These are phyloP conservation scores for Fraxinus greggii DNA, from an alignment of 305 asterid species.

Conservation along the genomic window DNA sequence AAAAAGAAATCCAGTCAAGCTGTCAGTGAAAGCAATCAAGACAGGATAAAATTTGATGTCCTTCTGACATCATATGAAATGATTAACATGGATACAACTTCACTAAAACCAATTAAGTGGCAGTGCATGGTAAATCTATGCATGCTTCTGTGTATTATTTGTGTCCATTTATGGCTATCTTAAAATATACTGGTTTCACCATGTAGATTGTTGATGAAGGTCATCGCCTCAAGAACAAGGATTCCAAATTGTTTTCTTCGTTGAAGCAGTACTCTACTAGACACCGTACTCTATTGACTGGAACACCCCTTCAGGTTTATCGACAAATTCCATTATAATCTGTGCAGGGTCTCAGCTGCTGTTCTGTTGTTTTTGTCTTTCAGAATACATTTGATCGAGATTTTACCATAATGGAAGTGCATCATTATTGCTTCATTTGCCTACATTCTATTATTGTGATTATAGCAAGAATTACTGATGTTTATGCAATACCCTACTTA, in stretches of 20 bases:
- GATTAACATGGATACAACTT: constrained; percentile 78
- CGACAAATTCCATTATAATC: not conserved
- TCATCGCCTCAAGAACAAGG: constrained; percentile 93
- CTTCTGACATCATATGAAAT: constrained; percentile 95
- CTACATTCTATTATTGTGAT: not conserved
- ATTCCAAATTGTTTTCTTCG: constrained; percentile 76
- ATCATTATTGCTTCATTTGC: not conserved
- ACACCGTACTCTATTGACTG: constrained; percentile 92
- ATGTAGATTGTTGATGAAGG: constrained; percentile 97
- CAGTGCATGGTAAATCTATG: constrained; percentile 78
- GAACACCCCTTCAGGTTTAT: constrained; percentile 94
- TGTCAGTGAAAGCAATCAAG: constrained; percentile 73
- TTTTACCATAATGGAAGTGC: not conserved
- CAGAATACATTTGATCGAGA: constrained; percentile 9
- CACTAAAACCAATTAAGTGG: constrained; percentile 87
- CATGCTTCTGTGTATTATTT: constrained; percentile 12
- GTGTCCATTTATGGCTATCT: not conserved
- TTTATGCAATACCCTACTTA: constrained; percentile 3
- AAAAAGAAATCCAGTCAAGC: constrained; percentile 70
- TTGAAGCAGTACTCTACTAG: constrained; percentile 74
- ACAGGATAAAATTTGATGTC: constrained; percentile 91
- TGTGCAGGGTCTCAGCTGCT: constrained; percentile 12
- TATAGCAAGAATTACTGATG: not conserved
- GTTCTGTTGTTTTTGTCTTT: constrained; percentile 11
- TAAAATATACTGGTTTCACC: constrained; percentile 27